These are phyloP conservation scores for Canavalia ensiformis DNA, from an alignment of 306 rosid genomes.

Conservation along the genomic window DNA sequence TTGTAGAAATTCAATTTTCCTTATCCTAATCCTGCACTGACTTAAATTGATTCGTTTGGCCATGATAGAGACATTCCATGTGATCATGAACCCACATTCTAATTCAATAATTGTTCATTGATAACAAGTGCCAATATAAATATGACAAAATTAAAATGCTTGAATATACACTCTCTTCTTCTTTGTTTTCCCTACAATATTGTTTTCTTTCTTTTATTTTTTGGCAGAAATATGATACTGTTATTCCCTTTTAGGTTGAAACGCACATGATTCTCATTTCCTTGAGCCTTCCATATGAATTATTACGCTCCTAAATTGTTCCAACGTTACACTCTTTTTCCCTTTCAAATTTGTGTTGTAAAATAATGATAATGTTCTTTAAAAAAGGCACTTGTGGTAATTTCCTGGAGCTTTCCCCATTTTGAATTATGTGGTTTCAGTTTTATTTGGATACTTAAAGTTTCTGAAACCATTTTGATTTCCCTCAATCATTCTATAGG, in stretches of 20 bases:
- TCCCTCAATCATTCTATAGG: too few relatives aligned
- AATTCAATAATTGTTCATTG: conserved; percentile 51
- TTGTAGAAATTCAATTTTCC: too few relatives aligned
- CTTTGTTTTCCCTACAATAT: background rate
- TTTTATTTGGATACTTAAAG: background rate
- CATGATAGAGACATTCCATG: conserved; percentile 68
- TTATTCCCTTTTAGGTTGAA: background rate
- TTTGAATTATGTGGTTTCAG: conserved; percentile 26
- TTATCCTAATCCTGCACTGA: too few relatives aligned
- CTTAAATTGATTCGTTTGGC: background rate
- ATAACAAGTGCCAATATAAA: conserved; percentile 50
- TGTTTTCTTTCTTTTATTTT: too few relatives aligned
- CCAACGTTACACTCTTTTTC: background rate
- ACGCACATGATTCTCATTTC: conserved; percentile 53
- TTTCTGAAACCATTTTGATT: background rate
- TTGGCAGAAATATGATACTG: background rate
- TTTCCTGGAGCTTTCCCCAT: conserved; percentile 13
- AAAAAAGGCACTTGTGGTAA: background rate
- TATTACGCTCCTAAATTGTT: conserved; percentile 11
- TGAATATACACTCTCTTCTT: conserved; percentile 31
- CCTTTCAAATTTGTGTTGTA: background rate
- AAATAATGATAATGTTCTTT: background rate
- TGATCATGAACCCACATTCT: conserved; percentile 51
- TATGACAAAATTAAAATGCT: conserved; percentile 47
- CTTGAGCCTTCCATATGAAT: conserved; percentile 54